phyloP scores from a whole-genome alignment of 164 flowering plant genomes.

The Magnolia officinalis region DNA sequence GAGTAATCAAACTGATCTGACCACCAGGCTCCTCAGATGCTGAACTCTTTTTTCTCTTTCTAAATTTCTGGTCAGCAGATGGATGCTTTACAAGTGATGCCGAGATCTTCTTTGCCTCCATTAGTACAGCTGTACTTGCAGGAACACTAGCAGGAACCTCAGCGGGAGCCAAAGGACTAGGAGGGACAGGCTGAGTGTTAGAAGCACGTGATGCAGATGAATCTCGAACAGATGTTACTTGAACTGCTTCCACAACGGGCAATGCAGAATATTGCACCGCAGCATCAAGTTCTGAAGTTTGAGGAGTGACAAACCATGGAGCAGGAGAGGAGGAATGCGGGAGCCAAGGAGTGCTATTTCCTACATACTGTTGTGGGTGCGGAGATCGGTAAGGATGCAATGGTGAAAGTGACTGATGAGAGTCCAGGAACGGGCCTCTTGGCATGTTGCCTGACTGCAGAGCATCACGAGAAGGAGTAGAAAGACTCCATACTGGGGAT shows the following conservation, averaged over 20 bases:
- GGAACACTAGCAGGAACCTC: slow-evolving; percentile 30
- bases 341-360: slow-evolving; percentile 56
- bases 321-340: slow-evolving; percentile 56
- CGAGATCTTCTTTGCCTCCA: slow-evolving; percentile 33
- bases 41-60: slow-evolving; percentile 62
- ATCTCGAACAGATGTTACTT: slow-evolving; percentile 54
- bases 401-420: slow-evolving; percentile 49
- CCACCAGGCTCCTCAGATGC: slow-evolving; percentile 40
- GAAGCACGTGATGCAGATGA: slow-evolving; percentile 36
- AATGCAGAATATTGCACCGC: slow-evolving; percentile 40
- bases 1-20: slow-evolving; percentile 28
- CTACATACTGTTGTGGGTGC: slow-evolving; percentile 45
- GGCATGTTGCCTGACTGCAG: slow-evolving; percentile 37
- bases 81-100: slow-evolving; percentile 28
- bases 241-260: slow-evolving; percentile 55
- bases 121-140: slow-evolving; percentile 31
- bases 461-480: slow-evolving; percentile 54
- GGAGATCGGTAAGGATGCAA: slow-evolving; percentile 70
- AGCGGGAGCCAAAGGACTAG: slow-evolving; percentile 32
- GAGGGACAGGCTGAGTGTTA: slow-evolving; percentile 29
- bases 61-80: slow-evolving; percentile 51
- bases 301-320: slow-evolving; percentile 66
- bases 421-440: slow-evolving; percentile 50
- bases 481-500: slow-evolving; percentile 79
- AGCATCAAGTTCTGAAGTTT: slow-evolving; percentile 39